Conservation (phyloP, 2,329 filamentous ascomycete species). For the Parascedosporium putredinis region DNA sequence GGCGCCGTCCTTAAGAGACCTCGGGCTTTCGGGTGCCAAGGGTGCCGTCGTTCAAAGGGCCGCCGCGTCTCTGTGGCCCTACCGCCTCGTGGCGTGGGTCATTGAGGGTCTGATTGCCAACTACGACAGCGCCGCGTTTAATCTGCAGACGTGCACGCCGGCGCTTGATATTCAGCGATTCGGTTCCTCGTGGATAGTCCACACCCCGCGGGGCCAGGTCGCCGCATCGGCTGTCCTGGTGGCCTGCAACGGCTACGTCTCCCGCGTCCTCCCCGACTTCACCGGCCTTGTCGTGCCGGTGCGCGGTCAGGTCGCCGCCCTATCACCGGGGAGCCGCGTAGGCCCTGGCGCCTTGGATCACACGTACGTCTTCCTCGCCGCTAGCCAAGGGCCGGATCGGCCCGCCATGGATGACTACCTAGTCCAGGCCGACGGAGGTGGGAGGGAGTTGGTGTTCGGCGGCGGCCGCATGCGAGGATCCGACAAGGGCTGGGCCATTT, state of each 20-base stretch:
- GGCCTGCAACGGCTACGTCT: slow-evolving; percentile 78
- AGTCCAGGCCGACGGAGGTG: slow-evolving; percentile 51
- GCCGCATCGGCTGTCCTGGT: slow-evolving; percentile 56
- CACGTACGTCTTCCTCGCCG: slow-evolving; percentile 52
- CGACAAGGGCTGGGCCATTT: slow-evolving; percentile 41
- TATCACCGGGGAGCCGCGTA: slow-evolving; percentile 36
- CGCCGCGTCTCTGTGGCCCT: slow-evolving; percentile 69
- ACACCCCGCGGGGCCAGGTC: slow-evolving; percentile 61
- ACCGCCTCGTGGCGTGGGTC: slow-evolving; percentile 68
- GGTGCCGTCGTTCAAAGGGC: slow-evolving; percentile 55
- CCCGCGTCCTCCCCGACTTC: slow-evolving; percentile 59
- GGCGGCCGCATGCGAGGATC: slow-evolving; percentile 51
- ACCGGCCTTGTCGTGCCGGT: slow-evolving; percentile 65
- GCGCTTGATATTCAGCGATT: slow-evolving; percentile 37
- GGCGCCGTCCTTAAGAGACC: too few species aligned
- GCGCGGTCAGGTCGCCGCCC: slow-evolving; percentile 60
- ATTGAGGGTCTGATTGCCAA: slow-evolving; percentile 45
- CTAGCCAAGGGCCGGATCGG: slow-evolving; percentile 11
- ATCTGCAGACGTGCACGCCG: slow-evolving; percentile 65
- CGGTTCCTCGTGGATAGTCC: slow-evolving; percentile 42
- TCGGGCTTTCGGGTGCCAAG: slow-evolving; percentile 44
- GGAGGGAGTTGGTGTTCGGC: slow-evolving; percentile 57
- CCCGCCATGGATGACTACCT: slow-evolving; percentile 59
- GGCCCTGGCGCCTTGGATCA: slow-evolving; percentile 32
- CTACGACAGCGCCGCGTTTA: slow-evolving; percentile 38